Evolutionary conservation across 495 filamentous ascomycete species (phyloP).

Genomic region (Lophium mytilinum): DNA sequence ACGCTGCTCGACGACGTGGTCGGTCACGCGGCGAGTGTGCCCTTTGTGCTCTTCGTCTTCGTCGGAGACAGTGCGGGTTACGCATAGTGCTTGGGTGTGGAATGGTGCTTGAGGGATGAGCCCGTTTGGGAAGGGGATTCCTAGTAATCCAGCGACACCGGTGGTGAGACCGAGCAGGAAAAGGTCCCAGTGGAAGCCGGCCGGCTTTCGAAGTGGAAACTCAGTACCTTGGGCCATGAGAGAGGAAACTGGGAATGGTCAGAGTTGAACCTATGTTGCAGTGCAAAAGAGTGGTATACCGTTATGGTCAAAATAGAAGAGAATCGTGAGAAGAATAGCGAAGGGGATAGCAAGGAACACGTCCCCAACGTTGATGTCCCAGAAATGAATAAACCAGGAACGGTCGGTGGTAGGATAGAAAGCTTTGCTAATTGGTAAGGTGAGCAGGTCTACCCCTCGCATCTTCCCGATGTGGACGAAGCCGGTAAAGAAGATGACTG

Average conservation of each 20-base stretch:
- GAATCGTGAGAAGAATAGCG: constrained; percentile 71
- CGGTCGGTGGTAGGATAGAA: constrained; percentile 78
- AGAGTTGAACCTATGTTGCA: constrained; percentile 14
- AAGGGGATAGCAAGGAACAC: constrained; percentile 87
- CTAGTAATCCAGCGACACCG: constrained; percentile 71
- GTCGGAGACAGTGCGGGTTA: constrained; percentile 29
- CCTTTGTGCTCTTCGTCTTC: constrained; percentile 50
- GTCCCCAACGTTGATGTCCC: constrained; percentile 66
- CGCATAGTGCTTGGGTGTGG: constrained; percentile 67
- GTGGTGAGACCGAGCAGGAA: constrained; percentile 89
- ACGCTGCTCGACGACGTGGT: constrained; percentile 77
- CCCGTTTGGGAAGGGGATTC: constrained; percentile 86
- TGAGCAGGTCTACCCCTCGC: constrained; percentile 44
- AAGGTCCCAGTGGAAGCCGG: constrained; percentile 93
- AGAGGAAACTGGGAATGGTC: constrained; percentile 49
- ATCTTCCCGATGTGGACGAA: constrained; percentile 82
- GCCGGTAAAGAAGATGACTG: constrained; percentile 79
- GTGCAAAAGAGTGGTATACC: constrained; percentile 1
- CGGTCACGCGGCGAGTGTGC: constrained; percentile 48
- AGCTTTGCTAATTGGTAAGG: constrained; percentile 40
- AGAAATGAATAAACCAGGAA: constrained; percentile 77
- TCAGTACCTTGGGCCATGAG: constrained; percentile 89
- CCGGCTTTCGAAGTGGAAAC: constrained; percentile 84
- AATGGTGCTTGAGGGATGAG: constrained; percentile 78
- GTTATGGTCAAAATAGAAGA: constrained; percentile 87